phyloP scores from a whole-genome alignment of 192 early-diverging fungal genomes.

The Phycomyces nitens region DNA sequence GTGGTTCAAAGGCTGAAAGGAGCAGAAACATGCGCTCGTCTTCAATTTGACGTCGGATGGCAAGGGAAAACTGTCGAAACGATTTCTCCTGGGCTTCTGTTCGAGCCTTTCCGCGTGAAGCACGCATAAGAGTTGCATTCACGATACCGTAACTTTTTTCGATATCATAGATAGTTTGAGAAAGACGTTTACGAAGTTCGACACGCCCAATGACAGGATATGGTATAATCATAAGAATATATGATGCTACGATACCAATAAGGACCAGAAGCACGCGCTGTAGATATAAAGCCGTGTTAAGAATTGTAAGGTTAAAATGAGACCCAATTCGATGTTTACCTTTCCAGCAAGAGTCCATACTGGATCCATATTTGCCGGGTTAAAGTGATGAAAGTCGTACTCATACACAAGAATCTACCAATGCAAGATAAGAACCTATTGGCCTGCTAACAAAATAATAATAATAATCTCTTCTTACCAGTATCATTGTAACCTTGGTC shows the following conservation, averaged over 20 bases:
- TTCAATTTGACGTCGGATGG: slow-evolving; percentile 25
- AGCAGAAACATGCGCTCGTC: slow-evolving; percentile 31
- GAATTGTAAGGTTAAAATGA: background rate
- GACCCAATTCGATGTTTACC: slow-evolving; percentile 9
- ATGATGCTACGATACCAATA: slow-evolving; percentile 30
- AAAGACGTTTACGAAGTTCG: slow-evolving; percentile 34
- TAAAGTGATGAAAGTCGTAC: slow-evolving; percentile 12
- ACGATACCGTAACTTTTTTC: slow-evolving; percentile 29
- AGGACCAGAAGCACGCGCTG: slow-evolving; percentile 27
- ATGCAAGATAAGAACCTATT: background rate
- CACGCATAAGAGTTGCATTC: background rate
- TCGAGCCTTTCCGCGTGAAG: background rate
- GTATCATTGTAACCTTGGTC: slow-evolving; percentile 19
- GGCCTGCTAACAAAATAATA: background rate
- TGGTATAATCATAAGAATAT: slow-evolving; percentile 30
- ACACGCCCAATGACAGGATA: slow-evolving; percentile 32
- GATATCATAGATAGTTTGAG: slow-evolving; percentile 32
- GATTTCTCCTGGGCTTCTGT: slow-evolving; percentile 9
- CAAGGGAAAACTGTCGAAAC: slow-evolving; percentile 5
- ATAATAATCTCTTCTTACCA: slow-evolving; percentile 6
- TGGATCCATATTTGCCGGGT: slow-evolving; percentile 4
- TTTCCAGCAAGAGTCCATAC: slow-evolving; percentile 27
- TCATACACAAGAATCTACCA: slow-evolving; percentile 23
- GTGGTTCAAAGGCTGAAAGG: slow-evolving; percentile 33
- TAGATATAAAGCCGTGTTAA: background rate